Evolutionary conservation across 2,329 filamentous ascomycete genomes (phyloP).

Genomic region (Colletotrichum graminicola): DNA sequence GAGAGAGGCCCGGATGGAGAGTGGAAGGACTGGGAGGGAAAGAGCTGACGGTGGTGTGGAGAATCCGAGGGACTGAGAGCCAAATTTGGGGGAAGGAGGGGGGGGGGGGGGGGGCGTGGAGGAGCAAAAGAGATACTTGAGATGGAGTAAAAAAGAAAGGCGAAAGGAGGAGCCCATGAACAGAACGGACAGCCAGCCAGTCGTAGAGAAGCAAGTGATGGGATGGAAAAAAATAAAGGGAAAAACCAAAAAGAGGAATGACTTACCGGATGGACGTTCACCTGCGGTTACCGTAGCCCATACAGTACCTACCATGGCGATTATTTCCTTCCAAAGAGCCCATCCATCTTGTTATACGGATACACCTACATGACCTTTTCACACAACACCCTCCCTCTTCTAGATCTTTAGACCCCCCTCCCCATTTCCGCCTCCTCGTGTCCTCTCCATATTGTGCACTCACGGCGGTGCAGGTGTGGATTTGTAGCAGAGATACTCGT

Average conservation of each 20-base stretch:
- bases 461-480: slow-evolving; percentile 36
- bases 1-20: slow-evolving; percentile 29
- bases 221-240: slow-evolving; percentile 33
- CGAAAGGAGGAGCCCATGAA: slow-evolving; percentile 30
- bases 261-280: slow-evolving; percentile 14
- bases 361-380: slow-evolving; percentile 33
- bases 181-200: slow-evolving; percentile 15
- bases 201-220: slow-evolving; percentile 25
- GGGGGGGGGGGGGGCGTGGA: not conserved
- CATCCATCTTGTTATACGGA: slow-evolving; percentile 27
- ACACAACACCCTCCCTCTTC: slow-evolving; percentile 33
- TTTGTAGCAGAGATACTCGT: slow-evolving; percentile 41
- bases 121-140: slow-evolving; percentile 4
- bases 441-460: slow-evolving; percentile 25
- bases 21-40: slow-evolving; percentile 19
- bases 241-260: slow-evolving; percentile 12
- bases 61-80: slow-evolving; percentile 41
- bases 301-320: slow-evolving; percentile 10
- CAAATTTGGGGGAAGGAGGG: not conserved
- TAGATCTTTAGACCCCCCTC: slow-evolving; percentile 22
- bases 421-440: slow-evolving; percentile 9
- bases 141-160: slow-evolving; percentile 13
- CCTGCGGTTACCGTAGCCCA: slow-evolving; percentile 18
- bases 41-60: slow-evolving; percentile 41
- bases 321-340: not conserved